Percentiles rank a stretch among this genome's conserved stretches.
phyloP scores from a whole-genome alignment of 2,329 filamentous ascomycete genomes.

The Aspergillus fructus region DNA sequence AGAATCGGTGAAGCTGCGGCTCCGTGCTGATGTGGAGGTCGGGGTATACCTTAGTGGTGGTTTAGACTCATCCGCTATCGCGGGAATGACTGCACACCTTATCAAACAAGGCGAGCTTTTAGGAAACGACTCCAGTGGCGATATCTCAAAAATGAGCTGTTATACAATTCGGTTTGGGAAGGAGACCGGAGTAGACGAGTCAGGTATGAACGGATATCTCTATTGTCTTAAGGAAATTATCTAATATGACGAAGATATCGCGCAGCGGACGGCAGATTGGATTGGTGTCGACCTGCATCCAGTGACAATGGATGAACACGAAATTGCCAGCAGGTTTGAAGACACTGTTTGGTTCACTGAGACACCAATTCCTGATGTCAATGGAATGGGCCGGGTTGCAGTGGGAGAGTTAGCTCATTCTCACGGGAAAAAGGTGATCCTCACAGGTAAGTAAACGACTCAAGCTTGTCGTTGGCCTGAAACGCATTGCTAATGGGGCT shows the following conservation, averaged over 20 bases:
- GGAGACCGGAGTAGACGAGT: slow-evolving; percentile 52
- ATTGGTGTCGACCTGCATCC: slow-evolving; percentile 48
- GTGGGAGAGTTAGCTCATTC: slow-evolving; percentile 48
- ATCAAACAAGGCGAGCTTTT: slow-evolving; percentile 47
- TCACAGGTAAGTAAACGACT: slow-evolving; percentile 42
- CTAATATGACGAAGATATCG: slow-evolving; percentile 33
- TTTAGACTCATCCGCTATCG: slow-evolving; percentile 58
- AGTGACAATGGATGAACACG: slow-evolving; percentile 45
- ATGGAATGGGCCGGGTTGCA: slow-evolving; percentile 53
- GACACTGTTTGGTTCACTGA: slow-evolving; percentile 49
- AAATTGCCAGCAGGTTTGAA: slow-evolving; percentile 44
- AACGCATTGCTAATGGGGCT: not conserved
- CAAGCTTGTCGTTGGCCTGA: not conserved
- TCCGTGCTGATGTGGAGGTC: slow-evolving; percentile 59
- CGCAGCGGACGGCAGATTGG: slow-evolving; percentile 49
- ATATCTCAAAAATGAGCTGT: slow-evolving; percentile 39
- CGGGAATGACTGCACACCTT: slow-evolving; percentile 56
- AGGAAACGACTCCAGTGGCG: slow-evolving; percentile 44
- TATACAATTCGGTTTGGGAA: slow-evolving; percentile 57
- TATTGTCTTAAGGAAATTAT: not conserved
- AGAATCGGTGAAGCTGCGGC: slow-evolving; percentile 53
- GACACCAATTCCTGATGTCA: slow-evolving; percentile 51
- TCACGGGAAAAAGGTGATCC: slow-evolving; percentile 53
- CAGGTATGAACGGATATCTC: slow-evolving; percentile 26
- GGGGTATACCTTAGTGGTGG: slow-evolving; percentile 59